Evolutionary conservation across 768 basidiomycete species (phyloP), one percentile per base, ranked within the genome.

Genomic region (Macrolepiota albuminosa): DNA sequence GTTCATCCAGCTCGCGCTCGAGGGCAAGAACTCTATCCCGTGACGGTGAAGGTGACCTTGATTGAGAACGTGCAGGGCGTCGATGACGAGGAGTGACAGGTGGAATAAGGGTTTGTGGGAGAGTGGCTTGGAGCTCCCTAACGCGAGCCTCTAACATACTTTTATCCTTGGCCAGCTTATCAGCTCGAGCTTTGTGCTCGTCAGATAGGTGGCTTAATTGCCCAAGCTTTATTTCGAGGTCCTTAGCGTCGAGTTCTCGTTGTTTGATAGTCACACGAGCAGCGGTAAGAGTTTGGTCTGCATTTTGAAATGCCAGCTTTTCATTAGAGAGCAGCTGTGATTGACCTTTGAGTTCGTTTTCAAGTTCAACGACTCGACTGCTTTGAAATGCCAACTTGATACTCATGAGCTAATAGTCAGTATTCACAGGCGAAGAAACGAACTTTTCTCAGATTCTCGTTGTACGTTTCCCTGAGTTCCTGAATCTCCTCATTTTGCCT

Each of bases 131-230:
- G 45, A 89, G 74, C 65, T 88, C 85, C 45, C 78, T 80, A 36
- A 89, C 76, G 16, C 85, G 81, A 31, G 73, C 72, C 60, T 87
- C 84, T 13, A 88, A 78, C 7, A 71, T 76, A 37, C 68, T 61
- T 63, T 88, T 89, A 59, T 89, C 88, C 55, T 76, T 76, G 67
- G 84, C 79, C 33, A 87, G 69, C 59, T 81, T 81, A n/a, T 67
- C 67, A 11, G 73, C 70, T 36, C 76, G 78, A 43, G 73, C 59
- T 42, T 72, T 73, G 33, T 80, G 75, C 10, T 76, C 70, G 61
- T 84, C 77, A 2, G 83, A 84, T n/a, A 78, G 76, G 54, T 77
- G 74, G 3, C 85, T 84, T 45, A 87, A 63, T 10, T 76, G 75
- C 53, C 85, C 82, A 18, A 89, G 73, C 45, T 77, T 80, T 36